These are phyloP conservation scores for Candida qinlingensis DNA, from an alignment of 805 yeast species.

Conservation along the genomic window DNA sequence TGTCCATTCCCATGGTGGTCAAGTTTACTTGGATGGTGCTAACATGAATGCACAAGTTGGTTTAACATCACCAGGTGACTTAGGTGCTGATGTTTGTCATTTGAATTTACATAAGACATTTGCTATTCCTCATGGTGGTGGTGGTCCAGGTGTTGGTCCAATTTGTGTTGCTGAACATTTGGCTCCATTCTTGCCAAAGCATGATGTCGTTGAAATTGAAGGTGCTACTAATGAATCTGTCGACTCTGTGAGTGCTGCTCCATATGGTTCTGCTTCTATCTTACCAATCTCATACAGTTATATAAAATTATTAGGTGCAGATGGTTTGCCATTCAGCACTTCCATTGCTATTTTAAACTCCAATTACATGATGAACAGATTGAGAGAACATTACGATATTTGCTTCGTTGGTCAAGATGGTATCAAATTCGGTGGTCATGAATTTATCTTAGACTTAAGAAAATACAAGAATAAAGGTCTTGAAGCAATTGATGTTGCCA, in stretches of 20 bases:
- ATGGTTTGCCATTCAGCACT: conserved; percentile 80
- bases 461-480: conserved; percentile 73
- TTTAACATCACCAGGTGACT: conserved; percentile 91
- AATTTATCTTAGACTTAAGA: conserved; percentile 88
- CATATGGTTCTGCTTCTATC: conserved; percentile 92
- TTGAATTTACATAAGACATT: conserved; percentile 95
- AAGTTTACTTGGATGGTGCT: conserved; percentile 97
- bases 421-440: conserved; percentile 87
- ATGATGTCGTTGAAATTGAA: conserved; percentile 49
- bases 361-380: conserved; percentile 84
- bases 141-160: conserved; percentile 99
- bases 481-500: conserved; percentile 95
- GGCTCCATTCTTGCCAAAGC: conserved; percentile 76
- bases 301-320: conserved; percentile 88
- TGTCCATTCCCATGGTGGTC: conserved; percentile 85
- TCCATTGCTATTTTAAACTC: conserved; percentile 91
- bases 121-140: conserved; percentile 98
- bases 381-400: conserved; percentile 66
- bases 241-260: conserved; percentile 83
- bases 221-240: conserved; percentile 45
- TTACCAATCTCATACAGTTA: conserved; percentile 92
- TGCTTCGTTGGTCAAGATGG: conserved; percentile 62
- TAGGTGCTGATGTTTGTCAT: conserved; percentile 98
- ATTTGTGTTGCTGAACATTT: conserved; percentile 86
- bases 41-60: conserved; percentile 99